These are phyloP conservation scores for Poronia punctata DNA, from an alignment of 495 filamentous ascomycete species.

Conservation along the genomic window DNA sequence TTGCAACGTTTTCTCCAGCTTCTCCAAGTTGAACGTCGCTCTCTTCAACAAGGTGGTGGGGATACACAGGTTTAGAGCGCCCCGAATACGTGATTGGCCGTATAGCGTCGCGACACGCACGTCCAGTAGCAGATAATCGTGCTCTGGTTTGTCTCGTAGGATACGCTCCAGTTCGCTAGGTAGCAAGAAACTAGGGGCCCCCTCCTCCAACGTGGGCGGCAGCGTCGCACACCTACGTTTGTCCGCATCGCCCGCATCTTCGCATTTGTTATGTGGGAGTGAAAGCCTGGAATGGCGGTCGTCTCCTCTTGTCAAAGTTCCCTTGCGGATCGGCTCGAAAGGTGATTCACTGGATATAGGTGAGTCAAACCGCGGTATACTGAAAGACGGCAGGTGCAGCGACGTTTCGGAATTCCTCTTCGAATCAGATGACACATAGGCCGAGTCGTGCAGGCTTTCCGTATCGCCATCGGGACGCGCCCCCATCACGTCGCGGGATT, in stretches of 20 bases:
- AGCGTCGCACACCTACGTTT: constrained; percentile 50
- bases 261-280: constrained; percentile 30
- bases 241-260: constrained; percentile 13
- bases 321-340: constrained; percentile 24
- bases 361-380: constrained; percentile 28
- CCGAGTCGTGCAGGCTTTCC: constrained; percentile 35
- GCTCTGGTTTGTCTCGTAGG: constrained; percentile 44
- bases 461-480: constrained; percentile 23
- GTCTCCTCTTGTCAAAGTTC: constrained; percentile 34
- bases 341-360: constrained; percentile 31
- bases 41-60: constrained; percentile 91
- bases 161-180: constrained; percentile 59
- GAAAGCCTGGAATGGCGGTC: constrained; percentile 47
- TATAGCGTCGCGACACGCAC: constrained; percentile 82
- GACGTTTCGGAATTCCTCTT: constrained; percentile 41
- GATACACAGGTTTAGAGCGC: constrained; percentile 87
- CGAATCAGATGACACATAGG: constrained; percentile 41
- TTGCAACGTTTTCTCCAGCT: constrained; percentile 82
- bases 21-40: constrained; percentile 84
- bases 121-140: constrained; percentile 72
- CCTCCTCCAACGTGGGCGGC: constrained; percentile 39
- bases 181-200: constrained; percentile 51
- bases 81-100: constrained; percentile 61
- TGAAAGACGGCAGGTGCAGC: constrained; percentile 29
- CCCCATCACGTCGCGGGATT: constrained; percentile 9